Evolutionary conservation across 306 rosid species (phyloP).

Genomic region (Erythrophleum fordii): DNA sequence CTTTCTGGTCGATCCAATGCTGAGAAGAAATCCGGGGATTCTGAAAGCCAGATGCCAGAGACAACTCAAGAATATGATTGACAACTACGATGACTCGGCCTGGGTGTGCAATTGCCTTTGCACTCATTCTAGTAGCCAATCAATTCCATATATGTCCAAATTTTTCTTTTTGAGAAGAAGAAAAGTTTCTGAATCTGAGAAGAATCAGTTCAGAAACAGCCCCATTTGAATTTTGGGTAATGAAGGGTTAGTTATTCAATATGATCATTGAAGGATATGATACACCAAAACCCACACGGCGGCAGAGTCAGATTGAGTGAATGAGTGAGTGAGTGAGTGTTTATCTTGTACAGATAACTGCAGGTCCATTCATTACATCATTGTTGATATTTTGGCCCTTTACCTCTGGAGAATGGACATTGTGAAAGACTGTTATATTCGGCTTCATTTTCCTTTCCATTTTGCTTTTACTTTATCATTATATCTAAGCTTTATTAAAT

Average conservation of each 20-base stretch:
- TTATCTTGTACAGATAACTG: conserved; percentile 56
- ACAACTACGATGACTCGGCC: conserved; percentile 42
- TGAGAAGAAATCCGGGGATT: conserved; percentile 46
- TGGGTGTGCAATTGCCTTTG: conserved; percentile 34
- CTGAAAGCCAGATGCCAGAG: conserved; percentile 50
- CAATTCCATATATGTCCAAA: conserved; percentile 44
- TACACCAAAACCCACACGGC: conserved; percentile 28
- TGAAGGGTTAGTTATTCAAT: conserved; percentile 36
- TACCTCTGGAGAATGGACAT: conserved; percentile 41
- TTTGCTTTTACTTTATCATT: conserved; percentile 34
- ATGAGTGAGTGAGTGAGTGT: no score
- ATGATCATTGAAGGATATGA: conserved; percentile 37
- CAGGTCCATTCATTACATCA: conserved; percentile 39
- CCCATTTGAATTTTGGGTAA: conserved; percentile 34
- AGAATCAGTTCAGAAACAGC: conserved; percentile 46
- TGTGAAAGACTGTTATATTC: conserved; percentile 36
- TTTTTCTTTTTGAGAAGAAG: conserved; percentile 28
- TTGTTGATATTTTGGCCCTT: conserved; percentile 40
- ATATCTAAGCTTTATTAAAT: conserved; percentile 13
- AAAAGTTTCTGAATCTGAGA: conserved; percentile 28
- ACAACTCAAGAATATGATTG: conserved; percentile 58
- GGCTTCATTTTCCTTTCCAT: conserved; percentile 36
- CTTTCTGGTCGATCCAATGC: conserved; percentile 51
- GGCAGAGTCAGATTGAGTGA: conserved; percentile 22
- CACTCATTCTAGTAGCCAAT: conserved; percentile 46